phyloP scores from a whole-genome alignment of 148 eudicot species.

The Euryodendron excelsum region DNA sequence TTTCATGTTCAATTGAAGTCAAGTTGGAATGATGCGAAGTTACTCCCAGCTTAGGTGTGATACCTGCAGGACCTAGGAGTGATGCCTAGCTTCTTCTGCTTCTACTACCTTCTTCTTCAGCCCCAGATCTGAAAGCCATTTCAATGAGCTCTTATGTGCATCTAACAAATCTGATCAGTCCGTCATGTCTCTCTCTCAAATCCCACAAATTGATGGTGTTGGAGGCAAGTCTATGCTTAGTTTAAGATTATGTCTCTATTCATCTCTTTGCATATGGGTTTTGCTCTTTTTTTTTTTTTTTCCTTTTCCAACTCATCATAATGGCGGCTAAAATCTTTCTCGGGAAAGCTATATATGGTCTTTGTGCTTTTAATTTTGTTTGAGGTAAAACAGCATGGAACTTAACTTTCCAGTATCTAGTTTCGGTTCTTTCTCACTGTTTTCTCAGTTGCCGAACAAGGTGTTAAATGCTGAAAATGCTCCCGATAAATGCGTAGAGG shows the following conservation, averaged over 20 bases:
- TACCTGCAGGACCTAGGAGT: no score
- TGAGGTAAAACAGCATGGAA: no score
- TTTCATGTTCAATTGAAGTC: no score
- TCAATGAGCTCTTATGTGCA: neutral
- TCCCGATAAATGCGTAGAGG: neutral
- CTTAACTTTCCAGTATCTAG: neutral
- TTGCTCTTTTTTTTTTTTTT: neutral
- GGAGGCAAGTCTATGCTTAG: neutral
- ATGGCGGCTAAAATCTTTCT: no score
- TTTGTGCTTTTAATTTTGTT: neutral
- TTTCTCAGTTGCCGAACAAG: neutral
- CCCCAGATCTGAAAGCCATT: constrained; percentile 4
- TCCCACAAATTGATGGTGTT: neutral
- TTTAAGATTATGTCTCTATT: neutral
- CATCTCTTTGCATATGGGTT: neutral
- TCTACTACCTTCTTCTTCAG: no score
- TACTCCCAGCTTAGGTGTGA: no score
- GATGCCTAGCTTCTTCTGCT: no score
- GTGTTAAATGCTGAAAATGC: neutral
- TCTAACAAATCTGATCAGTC: neutral
- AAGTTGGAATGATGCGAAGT: no score
- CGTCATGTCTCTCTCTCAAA: neutral
- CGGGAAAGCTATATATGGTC: neutral
- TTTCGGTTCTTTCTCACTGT: neutral
- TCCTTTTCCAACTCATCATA: no score